Conservation (phyloP, 768 basidiomycete genomes). For the Cubamyces lactineus region DNA sequence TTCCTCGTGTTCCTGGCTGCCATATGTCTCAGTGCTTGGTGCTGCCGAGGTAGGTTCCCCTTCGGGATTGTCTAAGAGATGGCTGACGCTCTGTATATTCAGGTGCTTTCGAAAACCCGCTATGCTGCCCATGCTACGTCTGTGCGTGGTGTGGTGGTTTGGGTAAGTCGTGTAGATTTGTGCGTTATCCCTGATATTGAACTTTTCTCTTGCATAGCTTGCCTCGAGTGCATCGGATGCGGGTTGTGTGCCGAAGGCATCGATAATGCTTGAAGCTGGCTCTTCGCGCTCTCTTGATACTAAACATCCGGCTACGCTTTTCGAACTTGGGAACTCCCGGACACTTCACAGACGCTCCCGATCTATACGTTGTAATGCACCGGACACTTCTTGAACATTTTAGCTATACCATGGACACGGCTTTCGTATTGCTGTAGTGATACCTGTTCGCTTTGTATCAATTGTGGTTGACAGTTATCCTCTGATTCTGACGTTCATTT, state of each 20-base stretch:
- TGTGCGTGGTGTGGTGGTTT: constrained; percentile 75
- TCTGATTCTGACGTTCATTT: too few relatives aligned
- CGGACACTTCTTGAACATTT: neutral
- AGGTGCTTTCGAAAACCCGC: constrained; percentile 50
- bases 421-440: too few relatives aligned
- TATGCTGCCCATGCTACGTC: constrained; percentile 71
- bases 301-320: too few relatives aligned
- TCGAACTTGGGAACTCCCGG: neutral
- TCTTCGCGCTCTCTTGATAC: too few relatives aligned
- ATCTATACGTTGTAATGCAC: neutral
- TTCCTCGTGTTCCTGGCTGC: constrained; percentile 55
- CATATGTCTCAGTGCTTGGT: constrained; percentile 66
- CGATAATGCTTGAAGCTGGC: constrained; percentile 23
- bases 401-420: neutral
- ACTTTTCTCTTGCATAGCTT: constrained; percentile 38
- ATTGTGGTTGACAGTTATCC: too few relatives aligned
- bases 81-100: neutral
- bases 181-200: neutral
- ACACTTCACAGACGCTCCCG: constrained; percentile 1
- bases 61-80: neutral
- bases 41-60: constrained; percentile 66
- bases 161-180: constrained; percentile 7
- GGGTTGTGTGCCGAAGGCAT: constrained; percentile 63
- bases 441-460: too few relatives aligned
- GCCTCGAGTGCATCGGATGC: constrained; percentile 71